Evolutionary conservation across 208 protist genomes (phyloP), one percentile per base, ranked within the genome.

Genomic region (Crithidia fasciculata): DNA sequence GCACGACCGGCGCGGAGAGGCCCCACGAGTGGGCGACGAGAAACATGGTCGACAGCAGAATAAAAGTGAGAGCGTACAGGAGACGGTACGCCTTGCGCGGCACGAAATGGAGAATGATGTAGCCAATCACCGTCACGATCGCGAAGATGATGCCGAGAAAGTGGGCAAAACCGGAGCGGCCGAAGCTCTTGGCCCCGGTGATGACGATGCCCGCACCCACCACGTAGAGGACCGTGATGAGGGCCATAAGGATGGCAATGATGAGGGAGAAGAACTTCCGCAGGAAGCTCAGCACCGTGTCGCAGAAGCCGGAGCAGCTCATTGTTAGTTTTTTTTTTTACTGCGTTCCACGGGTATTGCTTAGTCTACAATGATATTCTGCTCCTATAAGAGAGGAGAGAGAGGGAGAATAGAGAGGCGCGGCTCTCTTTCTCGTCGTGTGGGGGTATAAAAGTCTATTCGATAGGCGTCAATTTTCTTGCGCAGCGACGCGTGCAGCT

Each of bases 191-290:
- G 28, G 86, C 80, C 9, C 65, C 28, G 3, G 78, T 85, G 63
- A 93, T 85, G 49, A 92, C 65, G 53, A 76, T 61, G 39, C 81
- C 85, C 15, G 75, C 78, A 28, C 88, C 88, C 55, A 94, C 77
- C 59, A 84, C 70, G 72, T 92, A 96, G 4, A 94, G 39, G 40
- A 90, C 54, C 37, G 88, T 93, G 45, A 78, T 62, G 61, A 92
- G 28, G 9, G 81, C 87, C 81, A 93, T 86, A 28, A 89, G 39
- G 15, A 86, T 63, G 36, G 76, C 88, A n/a, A 95, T 47, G 50
- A 95, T 91, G 40, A 95, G 82, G 4, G 90, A 93, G 64, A 93
- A 82, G 75, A 93, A 95, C 77, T 95, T 95, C 36, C 86, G 82
- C 50, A 91, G 36, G 64, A 91, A 89, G 67, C 69, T 78, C 3